phyloP scores from a whole-genome alignment of 352 stramenopile genomes.

The Globisporangium carolinianum region DNA sequence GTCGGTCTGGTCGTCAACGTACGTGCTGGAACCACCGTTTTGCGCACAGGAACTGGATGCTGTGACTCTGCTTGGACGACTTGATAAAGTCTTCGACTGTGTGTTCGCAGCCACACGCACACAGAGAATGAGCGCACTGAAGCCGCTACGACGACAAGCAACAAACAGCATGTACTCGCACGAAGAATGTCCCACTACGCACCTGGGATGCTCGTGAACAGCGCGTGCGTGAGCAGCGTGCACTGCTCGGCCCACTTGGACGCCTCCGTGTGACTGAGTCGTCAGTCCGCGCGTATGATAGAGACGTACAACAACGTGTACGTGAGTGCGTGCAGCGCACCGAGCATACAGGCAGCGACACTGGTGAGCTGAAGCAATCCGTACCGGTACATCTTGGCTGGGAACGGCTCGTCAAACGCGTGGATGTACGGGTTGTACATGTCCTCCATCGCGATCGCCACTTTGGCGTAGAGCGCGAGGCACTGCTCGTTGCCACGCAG shows the following conservation, averaged over 20 bases:
- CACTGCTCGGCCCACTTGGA: slow-evolving; percentile 66
- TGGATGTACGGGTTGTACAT: slow-evolving; percentile 18
- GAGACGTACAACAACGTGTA: neutral
- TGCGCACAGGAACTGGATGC: slow-evolving; percentile 45
- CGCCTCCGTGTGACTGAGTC: slow-evolving; percentile 41
- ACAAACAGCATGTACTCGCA: too few relatives aligned
- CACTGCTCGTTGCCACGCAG: slow-evolving; percentile 15
- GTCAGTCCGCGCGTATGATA: too few relatives aligned
- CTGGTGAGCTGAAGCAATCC: neutral
- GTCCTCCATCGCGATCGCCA: slow-evolving; percentile 19
- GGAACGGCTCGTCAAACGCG: slow-evolving; percentile 15
- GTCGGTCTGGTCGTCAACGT: neutral
- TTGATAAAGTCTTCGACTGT: slow-evolving; percentile 72
- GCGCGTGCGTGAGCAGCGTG: slow-evolving; percentile 69
- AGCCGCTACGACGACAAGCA: too few relatives aligned
- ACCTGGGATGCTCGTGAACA: slow-evolving; percentile 81
- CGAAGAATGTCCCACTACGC: neutral
- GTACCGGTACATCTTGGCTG: slow-evolving; percentile 15
- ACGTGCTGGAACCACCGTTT: slow-evolving; percentile 86
- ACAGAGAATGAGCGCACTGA: too few relatives aligned
- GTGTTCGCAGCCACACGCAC: neutral
- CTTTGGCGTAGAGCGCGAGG: slow-evolving; percentile 12
- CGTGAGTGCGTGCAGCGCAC: neutral
- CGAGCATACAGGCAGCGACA: neutral
- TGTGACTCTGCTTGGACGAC: slow-evolving; percentile 45